Conservation (phyloP, 352 stramenopile species). For the Phytophthora syringae region DNA sequence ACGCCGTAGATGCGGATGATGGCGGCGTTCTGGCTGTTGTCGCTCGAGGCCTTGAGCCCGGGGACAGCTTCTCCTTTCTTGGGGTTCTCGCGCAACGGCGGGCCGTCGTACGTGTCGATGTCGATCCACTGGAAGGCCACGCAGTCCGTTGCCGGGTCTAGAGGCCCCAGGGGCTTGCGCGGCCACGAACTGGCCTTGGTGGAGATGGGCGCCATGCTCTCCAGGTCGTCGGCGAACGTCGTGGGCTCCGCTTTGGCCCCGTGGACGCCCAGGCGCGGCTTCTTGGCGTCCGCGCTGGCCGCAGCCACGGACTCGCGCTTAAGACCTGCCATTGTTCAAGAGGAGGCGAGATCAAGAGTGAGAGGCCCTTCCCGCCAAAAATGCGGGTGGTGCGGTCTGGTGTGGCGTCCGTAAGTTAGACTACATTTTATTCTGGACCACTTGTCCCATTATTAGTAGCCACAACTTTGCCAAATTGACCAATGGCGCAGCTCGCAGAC, state of each 20-base stretch:
- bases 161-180: slow-evolving; percentile 44
- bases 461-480: too few relatives aligned
- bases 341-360: neutral
- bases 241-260: slow-evolving; percentile 32
- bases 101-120: slow-evolving; percentile 97
- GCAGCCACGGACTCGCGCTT: slow-evolving; percentile 39
- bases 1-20: slow-evolving; percentile 98
- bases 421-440: neutral
- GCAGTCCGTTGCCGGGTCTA: slow-evolving; percentile 46
- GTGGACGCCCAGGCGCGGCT: slow-evolving; percentile 38
- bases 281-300: slow-evolving; percentile 35
- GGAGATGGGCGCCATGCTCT: slow-evolving; percentile 65
- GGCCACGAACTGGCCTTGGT: slow-evolving; percentile 73
- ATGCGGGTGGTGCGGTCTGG: slow-evolving; percentile 1
- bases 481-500: slow-evolving; percentile 8
- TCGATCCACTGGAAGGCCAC: slow-evolving; percentile 98
- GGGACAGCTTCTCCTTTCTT: slow-evolving; percentile 70
- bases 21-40: slow-evolving; percentile 88
- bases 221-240: slow-evolving; percentile 63
- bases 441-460: too few relatives aligned
- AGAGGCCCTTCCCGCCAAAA: slow-evolving; percentile 25
- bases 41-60: slow-evolving; percentile 87
- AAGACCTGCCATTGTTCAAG: slow-evolving; percentile 33
- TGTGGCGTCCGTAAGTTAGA: neutral
- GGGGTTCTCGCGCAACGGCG: slow-evolving; percentile 89